Base-by-base conservation (phyloP, 2,329 filamentous ascomycete species). In the Curvularia lunata region DNA sequence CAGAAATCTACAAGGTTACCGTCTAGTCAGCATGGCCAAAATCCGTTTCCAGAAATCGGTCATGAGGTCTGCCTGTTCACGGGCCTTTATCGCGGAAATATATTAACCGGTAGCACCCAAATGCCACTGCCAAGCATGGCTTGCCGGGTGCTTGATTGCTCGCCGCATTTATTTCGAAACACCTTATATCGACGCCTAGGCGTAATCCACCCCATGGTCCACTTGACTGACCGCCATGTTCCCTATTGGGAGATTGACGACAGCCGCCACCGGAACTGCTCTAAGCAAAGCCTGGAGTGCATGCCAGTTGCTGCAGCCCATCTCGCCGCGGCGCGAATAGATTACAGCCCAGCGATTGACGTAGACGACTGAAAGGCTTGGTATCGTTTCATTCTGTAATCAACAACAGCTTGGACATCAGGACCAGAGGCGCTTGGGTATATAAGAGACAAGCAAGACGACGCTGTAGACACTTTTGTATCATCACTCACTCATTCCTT, bases 61-160 rank as follows among this genome's bases (percentile, higher is more conserved):
- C 57, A 57, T 56, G 51, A 49, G 52, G 46, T 50, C 53, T n/a
- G 13, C 9, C 23, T 55, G n/a, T 47, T 45, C 50, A 53, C 62
- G 60, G 62, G 51, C 57, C 50, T 59, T 32, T 25, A 47, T 52
- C 46, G 53, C 58, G 48, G 48, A 49, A 21, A 43, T 61, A 64
- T 59, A 65, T 64, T 64, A 65, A 52, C 54, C 59, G 57, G 50
- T 40, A 46, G 43, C 55, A 60, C 48, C 19, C 46, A 60, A 28
- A 60, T 48, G 25, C 48, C 55, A 52, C 25, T 28, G 50, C 59
- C 56, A 63, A 56, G 56, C 41, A 46, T 42, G 45, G 47, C 55
- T 48, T 41, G 25, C 28, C 45, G 28, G 23, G 21, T 38, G 50
- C 48, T 58, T 63, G 45, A 56, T 61, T 63, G 59, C 58, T 53